Conservation (phyloP, 768 basidiomycete species). For the Tricholoma flavovirens region DNA sequence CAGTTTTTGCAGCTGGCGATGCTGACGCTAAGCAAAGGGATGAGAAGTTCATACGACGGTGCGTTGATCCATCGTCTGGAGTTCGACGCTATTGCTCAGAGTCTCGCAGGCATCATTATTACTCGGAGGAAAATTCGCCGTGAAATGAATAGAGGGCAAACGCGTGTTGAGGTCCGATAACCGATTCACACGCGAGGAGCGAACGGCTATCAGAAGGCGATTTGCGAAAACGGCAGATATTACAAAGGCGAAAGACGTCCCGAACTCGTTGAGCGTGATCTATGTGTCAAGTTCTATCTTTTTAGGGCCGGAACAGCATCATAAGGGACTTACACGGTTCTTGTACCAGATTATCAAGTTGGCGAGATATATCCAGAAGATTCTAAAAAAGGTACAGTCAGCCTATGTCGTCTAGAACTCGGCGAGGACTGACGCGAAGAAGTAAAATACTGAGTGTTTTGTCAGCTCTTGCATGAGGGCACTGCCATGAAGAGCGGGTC, state of each 20-base stretch:
- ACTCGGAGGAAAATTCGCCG: conserved; percentile 4
- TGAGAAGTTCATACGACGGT: conserved; percentile 16
- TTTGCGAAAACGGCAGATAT: conserved; percentile 25
- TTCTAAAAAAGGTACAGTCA: conserved; percentile 14
- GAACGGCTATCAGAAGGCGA: conserved; percentile 25
- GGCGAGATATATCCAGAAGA: conserved; percentile 28
- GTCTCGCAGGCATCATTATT: not conserved
- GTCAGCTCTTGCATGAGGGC: conserved; percentile 24
- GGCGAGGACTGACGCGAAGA: conserved; percentile 22
- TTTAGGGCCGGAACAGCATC: not conserved
- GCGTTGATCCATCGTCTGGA: conserved; percentile 15
- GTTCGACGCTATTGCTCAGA: conserved; percentile 13
- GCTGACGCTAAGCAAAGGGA: no score
- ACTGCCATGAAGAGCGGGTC: conserved; percentile 14
- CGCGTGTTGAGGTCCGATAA: conserved; percentile 14
- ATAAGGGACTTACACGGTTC: conserved; percentile 19
- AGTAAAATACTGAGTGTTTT: conserved; percentile 27
- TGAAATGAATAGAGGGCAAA: conserved; percentile 15
- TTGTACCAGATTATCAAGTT: conserved; percentile 28
- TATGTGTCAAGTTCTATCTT: no score
- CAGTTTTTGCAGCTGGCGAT: no score
- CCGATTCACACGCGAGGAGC: conserved; percentile 12
- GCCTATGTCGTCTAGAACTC: not conserved
- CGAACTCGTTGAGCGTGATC: conserved; percentile 24
- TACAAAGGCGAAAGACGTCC: conserved; percentile 23